Evolutionary conservation across 495 filamentous ascomycete species (phyloP), one percentile per base, ranked within the genome.

Genomic region (Penicillium riverlandense): DNA sequence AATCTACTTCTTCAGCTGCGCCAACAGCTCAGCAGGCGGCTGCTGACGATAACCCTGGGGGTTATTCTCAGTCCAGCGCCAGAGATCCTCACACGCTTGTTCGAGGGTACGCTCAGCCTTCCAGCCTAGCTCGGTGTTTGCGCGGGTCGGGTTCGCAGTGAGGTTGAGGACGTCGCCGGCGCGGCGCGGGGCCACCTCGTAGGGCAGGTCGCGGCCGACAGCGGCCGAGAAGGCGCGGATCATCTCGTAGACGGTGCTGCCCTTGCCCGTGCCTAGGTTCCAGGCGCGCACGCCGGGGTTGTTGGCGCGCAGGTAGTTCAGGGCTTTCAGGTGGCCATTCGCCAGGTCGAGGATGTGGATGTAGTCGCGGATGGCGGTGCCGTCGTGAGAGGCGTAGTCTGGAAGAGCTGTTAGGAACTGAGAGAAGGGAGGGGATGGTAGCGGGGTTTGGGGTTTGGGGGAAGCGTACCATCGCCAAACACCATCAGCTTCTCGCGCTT

Each of bases 201-300:
- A 97, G 28, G 86, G 80, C 14, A 97, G 74, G 44, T 91, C 80
- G 34, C 77, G 80, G 42, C 92, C 91, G 27, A 96, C 88, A 29
- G 88, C 87, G 31, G 77, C 67, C 60, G 81, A 86, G 73, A 98
- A 98, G 46, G 94, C 88, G 43, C 86, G 86, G 78, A 98, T 84
- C 79, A 98, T 98, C 58, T 98, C 89, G 65, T 88, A 91, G 30
- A 98, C 92, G 9, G 94, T 97, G 65, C 84, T 90, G 48, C 92
- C 92, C 57, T 82, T 85, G 32, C 92, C 92, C n/a, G 90, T 96
- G 15, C 92, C 92, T 44, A 98, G 62, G 71, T 98, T 98, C 94
- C 94, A 98, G 45, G 90, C 91, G 45, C 86, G 81, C 39, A 95
- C 88, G 46, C 92, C 92, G 35, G 94, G 94, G 61, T 94, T 85